These are phyloP conservation scores for Daldinia sp. DNA, from an alignment of 2,329 filamentous ascomycete species.

Conservation along the genomic window DNA sequence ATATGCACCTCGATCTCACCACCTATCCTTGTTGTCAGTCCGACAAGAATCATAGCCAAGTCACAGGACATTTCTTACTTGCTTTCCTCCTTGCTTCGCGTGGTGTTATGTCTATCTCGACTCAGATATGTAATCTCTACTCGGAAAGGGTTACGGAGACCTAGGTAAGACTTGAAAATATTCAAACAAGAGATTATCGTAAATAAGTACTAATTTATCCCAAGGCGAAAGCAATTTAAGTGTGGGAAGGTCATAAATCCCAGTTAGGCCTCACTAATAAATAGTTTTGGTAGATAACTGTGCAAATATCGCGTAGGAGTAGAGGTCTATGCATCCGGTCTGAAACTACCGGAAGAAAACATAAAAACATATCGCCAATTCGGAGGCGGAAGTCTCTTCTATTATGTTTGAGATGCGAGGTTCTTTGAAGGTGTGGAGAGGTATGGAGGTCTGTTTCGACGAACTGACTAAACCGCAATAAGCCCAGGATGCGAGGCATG, in stretches of 20 bases:
- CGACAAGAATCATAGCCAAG: neutral
- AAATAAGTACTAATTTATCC: neutral
- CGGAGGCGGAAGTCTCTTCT: slow-evolving; percentile 51
- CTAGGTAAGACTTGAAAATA: neutral
- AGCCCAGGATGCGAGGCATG: slow-evolving; percentile 55
- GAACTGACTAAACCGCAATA: slow-evolving; percentile 56
- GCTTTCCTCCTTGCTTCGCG: neutral
- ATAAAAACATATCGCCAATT: slow-evolving; percentile 25
- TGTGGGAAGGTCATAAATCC: neutral
- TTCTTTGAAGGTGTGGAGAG: slow-evolving; percentile 50
- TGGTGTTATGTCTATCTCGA: slow-evolving; percentile 10
- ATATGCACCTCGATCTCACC: slow-evolving; percentile 13
- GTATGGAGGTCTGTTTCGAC: slow-evolving; percentile 46
- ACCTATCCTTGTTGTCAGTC: slow-evolving; percentile 34
- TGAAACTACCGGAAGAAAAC: slow-evolving; percentile 27
- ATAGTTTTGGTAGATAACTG: neutral
- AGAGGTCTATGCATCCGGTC: slow-evolving; percentile 11
- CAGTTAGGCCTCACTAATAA: neutral
- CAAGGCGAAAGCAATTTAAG: neutral
- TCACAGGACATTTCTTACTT: neutral
- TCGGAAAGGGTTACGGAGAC: neutral
- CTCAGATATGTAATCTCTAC: neutral
- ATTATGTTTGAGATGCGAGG: slow-evolving; percentile 49
- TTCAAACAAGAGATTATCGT: neutral
- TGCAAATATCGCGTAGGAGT: slow-evolving; percentile 10